Evolutionary conservation across 495 filamentous ascomycete genomes (phyloP).

Genomic region (Neurospora sublineolata): DNA sequence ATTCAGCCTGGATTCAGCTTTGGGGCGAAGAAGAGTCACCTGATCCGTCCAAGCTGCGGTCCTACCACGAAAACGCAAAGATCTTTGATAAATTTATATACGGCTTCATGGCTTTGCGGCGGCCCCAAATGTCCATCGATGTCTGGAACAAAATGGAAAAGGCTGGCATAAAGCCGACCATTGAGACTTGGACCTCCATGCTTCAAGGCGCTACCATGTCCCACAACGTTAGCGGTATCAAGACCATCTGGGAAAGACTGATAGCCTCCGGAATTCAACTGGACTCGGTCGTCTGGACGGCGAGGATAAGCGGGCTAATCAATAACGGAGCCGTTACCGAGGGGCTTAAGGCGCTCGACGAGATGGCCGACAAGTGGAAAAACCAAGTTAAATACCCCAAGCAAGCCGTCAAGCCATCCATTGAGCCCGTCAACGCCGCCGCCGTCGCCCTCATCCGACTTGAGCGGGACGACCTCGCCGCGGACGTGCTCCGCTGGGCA

Average conservation of each 20-base stretch:
- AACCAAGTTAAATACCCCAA: slow-evolving; percentile 14
- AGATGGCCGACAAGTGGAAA: slow-evolving; percentile 47
- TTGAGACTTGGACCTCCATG: slow-evolving; percentile 53
- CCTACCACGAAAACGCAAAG: slow-evolving; percentile 10
- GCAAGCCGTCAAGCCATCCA: slow-evolving; percentile 40
- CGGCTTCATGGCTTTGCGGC: slow-evolving; percentile 37
- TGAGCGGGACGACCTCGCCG: slow-evolving; percentile 22
- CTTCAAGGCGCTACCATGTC: slow-evolving; percentile 43
- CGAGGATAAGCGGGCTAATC: slow-evolving; percentile 50
- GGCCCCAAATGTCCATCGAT: slow-evolving; percentile 36
- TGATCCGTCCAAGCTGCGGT: slow-evolving; percentile 9
- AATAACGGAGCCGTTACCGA: slow-evolving; percentile 29
- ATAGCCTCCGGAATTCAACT: slow-evolving; percentile 37
- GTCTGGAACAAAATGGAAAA: slow-evolving; percentile 50
- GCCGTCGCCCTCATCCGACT: slow-evolving; percentile 31
- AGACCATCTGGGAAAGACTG: slow-evolving; percentile 49
- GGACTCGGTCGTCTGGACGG: slow-evolving; percentile 49
- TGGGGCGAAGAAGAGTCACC: slow-evolving; percentile 12
- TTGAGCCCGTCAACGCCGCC: slow-evolving; percentile 51
- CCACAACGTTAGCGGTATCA: slow-evolving; percentile 37
- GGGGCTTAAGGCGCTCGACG: slow-evolving; percentile 45
- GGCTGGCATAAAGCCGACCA: slow-evolving; percentile 36
- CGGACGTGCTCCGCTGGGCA: slow-evolving; percentile 48
- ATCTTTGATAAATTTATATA: slow-evolving; percentile 47
- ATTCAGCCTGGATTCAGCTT: slow-evolving; percentile 22